Evolutionary conservation across 495 filamentous ascomycete species (phyloP), one percentile per base, ranked within the genome.

Genomic region (Parachaetomium inaequale): DNA sequence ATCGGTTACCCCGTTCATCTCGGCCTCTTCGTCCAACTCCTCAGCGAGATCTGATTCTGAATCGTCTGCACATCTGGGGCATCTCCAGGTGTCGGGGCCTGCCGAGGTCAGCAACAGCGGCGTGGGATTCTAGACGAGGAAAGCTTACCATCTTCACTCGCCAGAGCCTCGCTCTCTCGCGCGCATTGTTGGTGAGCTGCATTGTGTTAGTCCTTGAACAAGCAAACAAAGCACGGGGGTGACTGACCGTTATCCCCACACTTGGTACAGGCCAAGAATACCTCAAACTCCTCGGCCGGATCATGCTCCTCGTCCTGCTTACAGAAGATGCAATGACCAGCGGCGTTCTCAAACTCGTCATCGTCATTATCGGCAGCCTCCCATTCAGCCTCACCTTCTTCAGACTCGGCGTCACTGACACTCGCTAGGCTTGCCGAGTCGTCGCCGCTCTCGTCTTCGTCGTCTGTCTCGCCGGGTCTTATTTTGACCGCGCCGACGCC

Each of bases 181-280:
- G 93, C 94, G 76, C 93, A 98, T 85, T 97, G 90, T 68, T 89
- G 86, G 81, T 98, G 93, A 61, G 93, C 93, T 92, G 76, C 73
- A 77, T 66, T 66, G 29, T 49, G 72, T 82, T 70, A 82, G 79
- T 67, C 62, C 70, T 67, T 57, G 51, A 71, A 61, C 57, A 57
- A 68, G 62, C 47, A 63, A 59, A 60, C 59, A 59, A 59, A 31
- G 8, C 25, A 1, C 14, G 12, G 10, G 55, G 8, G 23, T 29
- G 7, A 87, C 91, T 74, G 76, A 98, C 93, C 88, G 78, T 96
- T 91, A 73, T 96, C 90, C 56, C 86, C 89, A 75, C 94, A 98
- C 61, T 87, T 83, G 60, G 75, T 77, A 72, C 93, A 97, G 57
- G 88, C 78, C 45, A 98, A 78, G 70, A 88, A 92, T 60, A 88